Evolutionary conservation across 2,329 filamentous ascomycete species (phyloP).

Genomic region (Plenodomus biglobosus): DNA sequence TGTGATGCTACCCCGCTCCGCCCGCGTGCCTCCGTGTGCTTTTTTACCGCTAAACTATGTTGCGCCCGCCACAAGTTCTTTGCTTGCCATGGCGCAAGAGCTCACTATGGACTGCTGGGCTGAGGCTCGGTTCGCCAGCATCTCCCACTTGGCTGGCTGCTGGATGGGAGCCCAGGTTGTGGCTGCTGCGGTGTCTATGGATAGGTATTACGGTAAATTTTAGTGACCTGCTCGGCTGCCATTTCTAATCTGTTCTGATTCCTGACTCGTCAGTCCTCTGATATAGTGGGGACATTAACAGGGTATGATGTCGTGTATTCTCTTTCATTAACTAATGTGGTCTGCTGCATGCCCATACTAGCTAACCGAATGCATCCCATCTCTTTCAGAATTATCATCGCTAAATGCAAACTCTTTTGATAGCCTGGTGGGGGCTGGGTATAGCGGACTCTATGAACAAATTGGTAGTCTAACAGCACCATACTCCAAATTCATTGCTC

Average conservation of each 20-base stretch:
- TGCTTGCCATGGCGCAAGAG: neutral
- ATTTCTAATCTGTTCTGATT: neutral
- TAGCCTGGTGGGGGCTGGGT: neutral
- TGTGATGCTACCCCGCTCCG: conserved; percentile 9
- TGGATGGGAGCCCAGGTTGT: too few relatives aligned
- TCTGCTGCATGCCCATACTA: neutral
- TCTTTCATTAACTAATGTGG: conserved; percentile 5
- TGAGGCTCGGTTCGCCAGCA: neutral
- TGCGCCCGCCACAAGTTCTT: neutral
- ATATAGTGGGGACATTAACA: neutral
- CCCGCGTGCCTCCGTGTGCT: neutral
- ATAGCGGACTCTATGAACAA: conserved; percentile 6
- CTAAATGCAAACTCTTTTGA: neutral
- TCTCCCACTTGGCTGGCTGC: neutral
- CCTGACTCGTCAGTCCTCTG: neutral
- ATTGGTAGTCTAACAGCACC: conserved; percentile 2
- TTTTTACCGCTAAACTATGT: neutral
- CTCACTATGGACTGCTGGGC: neutral
- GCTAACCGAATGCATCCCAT: neutral
- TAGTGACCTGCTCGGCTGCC: neutral
- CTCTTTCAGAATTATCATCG: neutral
- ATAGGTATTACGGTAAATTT: too few relatives aligned
- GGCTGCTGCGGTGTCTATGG: neutral
- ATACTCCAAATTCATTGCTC: neutral
- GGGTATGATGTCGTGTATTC: neutral